Evolutionary conservation across 1,284 basidiomycete species (phyloP).

Genomic region (Fereydounia khargensis): DNA sequence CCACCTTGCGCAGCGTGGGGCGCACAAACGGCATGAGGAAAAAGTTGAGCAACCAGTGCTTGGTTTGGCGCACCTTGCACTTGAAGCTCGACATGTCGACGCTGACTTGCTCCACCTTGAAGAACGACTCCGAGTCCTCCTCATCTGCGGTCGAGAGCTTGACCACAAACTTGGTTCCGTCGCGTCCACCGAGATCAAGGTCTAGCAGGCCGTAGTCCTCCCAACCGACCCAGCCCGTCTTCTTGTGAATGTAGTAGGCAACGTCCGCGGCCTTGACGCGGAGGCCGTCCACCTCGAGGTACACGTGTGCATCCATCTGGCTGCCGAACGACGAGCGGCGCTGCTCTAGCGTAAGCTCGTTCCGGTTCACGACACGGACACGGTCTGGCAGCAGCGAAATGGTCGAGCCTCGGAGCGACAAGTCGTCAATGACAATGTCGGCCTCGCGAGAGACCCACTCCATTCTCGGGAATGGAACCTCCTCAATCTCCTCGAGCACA

Average conservation of each 20-base stretch:
- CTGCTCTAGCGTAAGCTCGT: constrained; percentile 60
- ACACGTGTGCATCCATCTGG: constrained; percentile 58
- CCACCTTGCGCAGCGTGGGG: constrained; percentile 29
- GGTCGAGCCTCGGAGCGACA: constrained; percentile 56
- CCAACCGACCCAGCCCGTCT: constrained; percentile 56
- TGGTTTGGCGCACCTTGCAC: constrained; percentile 41
- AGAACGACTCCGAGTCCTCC: constrained; percentile 60
- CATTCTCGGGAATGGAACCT: constrained; percentile 60
- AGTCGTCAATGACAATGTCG: constrained; percentile 60
- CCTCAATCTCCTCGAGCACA: constrained; percentile 59
- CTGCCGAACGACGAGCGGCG: constrained; percentile 59
- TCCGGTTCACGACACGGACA: constrained; percentile 58
- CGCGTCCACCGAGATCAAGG: constrained; percentile 58
- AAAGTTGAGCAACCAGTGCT: constrained; percentile 51
- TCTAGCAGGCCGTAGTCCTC: constrained; percentile 61
- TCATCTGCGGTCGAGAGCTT: constrained; percentile 60
- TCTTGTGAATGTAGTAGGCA: constrained; percentile 60
- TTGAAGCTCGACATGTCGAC: constrained; percentile 58
- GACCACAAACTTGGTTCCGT: constrained; percentile 60
- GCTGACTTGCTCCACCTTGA: constrained; percentile 60
- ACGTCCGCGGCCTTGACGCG: constrained; percentile 60
- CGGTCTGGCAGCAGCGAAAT: constrained; percentile 61
- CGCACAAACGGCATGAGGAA: constrained; percentile 50
- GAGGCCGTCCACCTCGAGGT: constrained; percentile 59
- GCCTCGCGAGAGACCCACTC: constrained; percentile 60